Base-by-base conservation (phyloP, 352 stramenopile species). In the Phytophthora tubulina region DNA sequence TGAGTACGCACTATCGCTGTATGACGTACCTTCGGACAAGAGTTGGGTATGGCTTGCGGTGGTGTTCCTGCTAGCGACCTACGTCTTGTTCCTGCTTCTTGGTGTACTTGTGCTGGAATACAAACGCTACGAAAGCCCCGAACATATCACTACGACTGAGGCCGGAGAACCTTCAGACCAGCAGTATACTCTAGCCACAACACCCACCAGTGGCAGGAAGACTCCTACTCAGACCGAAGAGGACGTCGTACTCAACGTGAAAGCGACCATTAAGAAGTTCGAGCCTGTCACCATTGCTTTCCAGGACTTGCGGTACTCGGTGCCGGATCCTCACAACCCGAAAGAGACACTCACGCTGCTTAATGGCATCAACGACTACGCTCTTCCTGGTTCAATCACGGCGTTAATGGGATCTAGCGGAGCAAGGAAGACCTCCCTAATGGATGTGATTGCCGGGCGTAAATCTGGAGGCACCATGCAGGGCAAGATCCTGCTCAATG, bases 391-490 rank as follows among this genome's bases (percentile, higher is more conserved):
- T 7, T 68, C 60, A 4, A 81, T 91, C 31, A 81, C 75, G 2
- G 82, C 83, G 0, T 57, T 91, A 15, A 89, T 90, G 77, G 84
- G 84, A 11, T 80, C 73, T 2, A 78, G 62, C 0, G 85, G 85
- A 42, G 82, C 86, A 42, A 90, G 92, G 5, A 97, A 98, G 70
- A 97, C 93, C 4, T 98, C 94, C 6, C 79, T 98, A 8, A 90
- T 97, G 67, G 93, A 98, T 80, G 93, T 98, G 2, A 93, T 98
- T 48, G 89, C 94, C 21, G 21, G 21, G 21, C 0, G 1, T 21
- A 21, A 21, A 21, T 21, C 21, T 21, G 21, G 21, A 21, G 94
- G 94, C 33, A 79, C 68, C 31, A 81, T 90, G 50, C 70, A 70
- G 13, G 89, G 89, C 27, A 66, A 93, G 6, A 81, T 95, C 27